A percentile compares a stretch with the other conserved stretches of the same genome.
phyloP scores from a whole-genome alignment of 768 basidiomycete genomes.

The Lactifluus subvellereus region DNA sequence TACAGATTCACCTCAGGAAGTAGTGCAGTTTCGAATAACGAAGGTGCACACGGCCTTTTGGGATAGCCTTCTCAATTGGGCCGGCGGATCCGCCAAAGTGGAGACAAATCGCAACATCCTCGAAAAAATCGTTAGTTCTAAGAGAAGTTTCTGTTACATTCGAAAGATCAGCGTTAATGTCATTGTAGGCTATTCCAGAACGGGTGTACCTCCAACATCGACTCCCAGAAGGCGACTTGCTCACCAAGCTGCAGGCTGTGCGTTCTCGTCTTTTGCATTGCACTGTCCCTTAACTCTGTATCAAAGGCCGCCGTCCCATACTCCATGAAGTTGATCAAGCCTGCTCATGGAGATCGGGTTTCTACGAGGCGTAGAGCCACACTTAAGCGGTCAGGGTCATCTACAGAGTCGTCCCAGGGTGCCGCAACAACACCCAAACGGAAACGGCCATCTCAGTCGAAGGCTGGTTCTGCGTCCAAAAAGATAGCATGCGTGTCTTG shows the following conservation, averaged over 20 bases:
- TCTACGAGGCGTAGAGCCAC: constrained; percentile 35
- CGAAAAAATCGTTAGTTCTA: constrained; percentile 39
- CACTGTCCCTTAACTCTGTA: not conserved
- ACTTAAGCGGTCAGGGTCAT: constrained; percentile 29
- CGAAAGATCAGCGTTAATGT: not conserved
- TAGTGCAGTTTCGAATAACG: constrained; percentile 44
- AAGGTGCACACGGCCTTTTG: constrained; percentile 45
- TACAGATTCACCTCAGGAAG: constrained; percentile 30
- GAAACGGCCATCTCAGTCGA: constrained; percentile 35
- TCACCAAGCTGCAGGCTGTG: constrained; percentile 58
- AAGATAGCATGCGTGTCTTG: constrained; percentile 55
- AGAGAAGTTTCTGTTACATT: not conserved
- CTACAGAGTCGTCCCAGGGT: not conserved
- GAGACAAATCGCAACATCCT: constrained; percentile 44
- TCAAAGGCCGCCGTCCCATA: constrained; percentile 42
- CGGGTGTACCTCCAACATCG: constrained; percentile 53
- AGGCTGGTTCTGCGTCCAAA: constrained; percentile 34
- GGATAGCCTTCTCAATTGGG: constrained; percentile 58
- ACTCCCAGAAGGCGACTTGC: constrained; percentile 48
- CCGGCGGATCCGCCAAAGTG: constrained; percentile 49
- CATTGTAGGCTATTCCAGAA: constrained; percentile 37
- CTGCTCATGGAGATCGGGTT: constrained; percentile 36
- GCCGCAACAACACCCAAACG: constrained; percentile 36
- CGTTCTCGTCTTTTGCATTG: constrained; percentile 21
- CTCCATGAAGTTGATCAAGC: constrained; percentile 54